Evolutionary conservation across 139 green algal species (phyloP).

Genomic region (Chara braunii): DNA sequence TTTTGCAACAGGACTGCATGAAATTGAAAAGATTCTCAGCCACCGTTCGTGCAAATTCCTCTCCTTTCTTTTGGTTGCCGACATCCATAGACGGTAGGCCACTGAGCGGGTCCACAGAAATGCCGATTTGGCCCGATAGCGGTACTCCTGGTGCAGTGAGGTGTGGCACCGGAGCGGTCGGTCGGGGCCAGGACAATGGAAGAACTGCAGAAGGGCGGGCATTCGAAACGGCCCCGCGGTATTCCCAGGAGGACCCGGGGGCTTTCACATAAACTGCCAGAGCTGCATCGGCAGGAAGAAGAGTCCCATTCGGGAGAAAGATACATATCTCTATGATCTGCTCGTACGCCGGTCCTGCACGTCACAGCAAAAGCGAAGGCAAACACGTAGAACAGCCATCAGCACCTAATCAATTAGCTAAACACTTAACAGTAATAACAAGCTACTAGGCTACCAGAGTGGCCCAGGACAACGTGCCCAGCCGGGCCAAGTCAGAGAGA

Average conservation of each 20-base stretch:
- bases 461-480: no score
- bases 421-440: no score
- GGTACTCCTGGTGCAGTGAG: neutral
- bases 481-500: no score
- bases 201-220: constrained; percentile 35
- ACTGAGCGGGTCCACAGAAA: constrained; percentile 39
- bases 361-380: no score
- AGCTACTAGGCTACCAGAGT: no score
- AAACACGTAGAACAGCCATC: no score
- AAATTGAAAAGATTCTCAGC: constrained; percentile 39
- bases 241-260: constrained; percentile 31
- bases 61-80: constrained; percentile 4
- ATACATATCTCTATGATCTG: constrained; percentile 38
- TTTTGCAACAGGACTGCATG: constrained; percentile 33
- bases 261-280: constrained; percentile 44
- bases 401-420: no score
- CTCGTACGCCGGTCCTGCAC: constrained; percentile 29
- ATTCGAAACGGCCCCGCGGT: constrained; percentile 35
- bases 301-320: constrained; percentile 18
- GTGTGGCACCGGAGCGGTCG: neutral
- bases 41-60: constrained; percentile 27
- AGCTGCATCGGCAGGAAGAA: constrained; percentile 16
- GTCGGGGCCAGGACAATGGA: constrained; percentile 30
- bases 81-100: constrained; percentile 27
- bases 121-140: constrained; percentile 36